phyloP scores from a whole-genome alignment of 2,329 filamentous ascomycete species.

The Fusarium euwallaceae region DNA sequence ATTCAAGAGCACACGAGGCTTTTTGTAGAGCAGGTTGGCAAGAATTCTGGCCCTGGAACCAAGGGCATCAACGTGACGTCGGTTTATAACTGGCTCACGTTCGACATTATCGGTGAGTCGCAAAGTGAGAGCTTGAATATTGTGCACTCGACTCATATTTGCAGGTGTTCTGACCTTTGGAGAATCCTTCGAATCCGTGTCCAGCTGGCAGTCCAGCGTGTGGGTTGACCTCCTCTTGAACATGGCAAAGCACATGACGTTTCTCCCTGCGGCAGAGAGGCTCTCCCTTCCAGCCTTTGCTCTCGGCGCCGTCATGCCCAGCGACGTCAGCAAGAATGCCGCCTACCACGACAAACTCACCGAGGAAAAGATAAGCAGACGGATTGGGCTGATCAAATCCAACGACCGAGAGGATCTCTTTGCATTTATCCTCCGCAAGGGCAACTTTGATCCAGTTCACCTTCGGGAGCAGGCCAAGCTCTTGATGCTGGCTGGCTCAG shows the following conservation, averaged over 20 bases:
- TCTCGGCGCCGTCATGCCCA: conserved; percentile 5
- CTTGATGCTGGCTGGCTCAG: conserved; percentile 24
- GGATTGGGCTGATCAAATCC: conserved; percentile 5
- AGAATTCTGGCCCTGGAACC: background rate
- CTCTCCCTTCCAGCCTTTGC: conserved; percentile 12
- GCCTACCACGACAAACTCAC: conserved; percentile 6
- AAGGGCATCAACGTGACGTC: conserved; percentile 8
- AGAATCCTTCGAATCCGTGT: conserved; percentile 27
- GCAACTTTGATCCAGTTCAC: background rate
- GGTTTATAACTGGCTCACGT: conserved; percentile 28
- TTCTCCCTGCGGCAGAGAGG: conserved; percentile 8
- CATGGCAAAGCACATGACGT: background rate
- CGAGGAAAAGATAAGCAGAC: conserved; percentile 5
- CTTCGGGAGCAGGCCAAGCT: conserved; percentile 32
- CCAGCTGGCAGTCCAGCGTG: conserved; percentile 1
- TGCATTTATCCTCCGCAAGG: conserved; percentile 10
- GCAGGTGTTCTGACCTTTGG: conserved; percentile 28
- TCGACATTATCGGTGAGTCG: conserved; percentile 28
- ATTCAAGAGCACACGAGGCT: conserved; percentile 4
- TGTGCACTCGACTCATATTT: background rate
- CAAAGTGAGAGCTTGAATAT: rapidly evolving
- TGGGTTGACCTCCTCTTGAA: conserved; percentile 19
- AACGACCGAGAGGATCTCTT: conserved; percentile 27
- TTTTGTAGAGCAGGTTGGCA: conserved; percentile 9
- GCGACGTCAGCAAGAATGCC: background rate